Evolutionary conservation across 257 asterid species (phyloP).

Genomic region (Lavandula angustifolia): DNA sequence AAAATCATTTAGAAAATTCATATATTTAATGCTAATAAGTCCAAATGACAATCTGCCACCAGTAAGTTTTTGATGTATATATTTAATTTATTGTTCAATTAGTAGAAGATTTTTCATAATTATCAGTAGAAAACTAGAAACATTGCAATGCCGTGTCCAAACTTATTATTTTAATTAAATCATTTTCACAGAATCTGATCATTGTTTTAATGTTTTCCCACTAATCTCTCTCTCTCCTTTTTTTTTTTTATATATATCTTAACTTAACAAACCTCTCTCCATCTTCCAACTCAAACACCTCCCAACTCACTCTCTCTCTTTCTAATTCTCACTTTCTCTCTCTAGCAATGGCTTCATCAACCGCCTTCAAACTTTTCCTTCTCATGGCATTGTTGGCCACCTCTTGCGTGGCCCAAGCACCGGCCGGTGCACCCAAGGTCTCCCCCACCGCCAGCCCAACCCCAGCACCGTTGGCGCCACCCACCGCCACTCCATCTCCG

Average conservation of each 20-base stretch:
- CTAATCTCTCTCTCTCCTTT: slow-evolving; percentile 18
- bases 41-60: no score
- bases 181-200: slow-evolving; percentile 31
- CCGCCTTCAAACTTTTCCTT: slow-evolving; percentile 40
- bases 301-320: background rate
- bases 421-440: slow-evolving; percentile 52
- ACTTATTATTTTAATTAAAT: slow-evolving; percentile 5
- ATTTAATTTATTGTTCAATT: no score
- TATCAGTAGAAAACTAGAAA: no score
- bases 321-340: slow-evolving; percentile 12
- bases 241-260: slow-evolving; percentile 27
- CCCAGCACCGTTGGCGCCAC: slow-evolving; percentile 47
- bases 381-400: slow-evolving; percentile 51
- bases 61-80: no score
- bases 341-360: slow-evolving; percentile 39
- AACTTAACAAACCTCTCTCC: slow-evolving; percentile 27
- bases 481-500: slow-evolving; percentile 36
- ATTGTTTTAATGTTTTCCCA: slow-evolving; percentile 24
- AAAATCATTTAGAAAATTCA: no score
- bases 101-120: no score
- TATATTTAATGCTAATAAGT: no score
- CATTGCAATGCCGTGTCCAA: no score
- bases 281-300: slow-evolving; percentile 7
- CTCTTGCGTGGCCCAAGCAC: slow-evolving; percentile 66
- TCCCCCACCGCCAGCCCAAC: slow-evolving; percentile 61